Evolutionary conservation across 352 stramenopile species (phyloP).

Genomic region (Thalassiosira allenii): DNA sequence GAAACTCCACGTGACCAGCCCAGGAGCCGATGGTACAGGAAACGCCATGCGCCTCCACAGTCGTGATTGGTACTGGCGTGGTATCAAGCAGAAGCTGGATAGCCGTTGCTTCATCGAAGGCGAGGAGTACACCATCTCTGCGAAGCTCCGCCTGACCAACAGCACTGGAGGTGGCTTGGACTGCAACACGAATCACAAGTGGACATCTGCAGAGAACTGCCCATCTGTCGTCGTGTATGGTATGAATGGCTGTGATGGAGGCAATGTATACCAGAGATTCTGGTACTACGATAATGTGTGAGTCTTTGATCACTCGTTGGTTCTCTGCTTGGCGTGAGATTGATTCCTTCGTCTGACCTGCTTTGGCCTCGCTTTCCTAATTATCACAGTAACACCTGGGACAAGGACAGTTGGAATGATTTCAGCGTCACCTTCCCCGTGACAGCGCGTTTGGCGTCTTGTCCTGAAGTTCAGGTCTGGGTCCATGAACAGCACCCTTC

Average conservation of each 20-base stretch:
- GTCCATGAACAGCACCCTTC: too few relatives aligned
- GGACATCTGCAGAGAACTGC: constrained; percentile 24
- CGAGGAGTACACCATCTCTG: constrained; percentile 61
- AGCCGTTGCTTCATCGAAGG: constrained; percentile 49
- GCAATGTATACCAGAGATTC: constrained; percentile 53
- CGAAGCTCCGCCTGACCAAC: constrained; percentile 61
- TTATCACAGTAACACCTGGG: too few relatives aligned
- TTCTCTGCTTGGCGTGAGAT: too few relatives aligned
- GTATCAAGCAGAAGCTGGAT: constrained; percentile 53
- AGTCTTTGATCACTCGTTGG: too few relatives aligned
- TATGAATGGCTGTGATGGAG: constrained; percentile 21
- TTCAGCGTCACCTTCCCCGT: too few relatives aligned
- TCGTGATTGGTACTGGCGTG: constrained; percentile 46
- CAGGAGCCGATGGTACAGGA: constrained; percentile 31
- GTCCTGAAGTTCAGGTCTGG: too few relatives aligned
- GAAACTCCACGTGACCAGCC: constrained; percentile 39
- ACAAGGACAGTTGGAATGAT: too few relatives aligned
- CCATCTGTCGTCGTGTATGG: constrained; percentile 57
- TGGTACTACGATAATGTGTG: too few relatives aligned
- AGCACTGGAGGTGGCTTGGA: constrained; percentile 36
- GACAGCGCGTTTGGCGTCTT: too few relatives aligned
- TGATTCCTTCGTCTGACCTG: too few relatives aligned
- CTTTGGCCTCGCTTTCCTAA: too few relatives aligned
- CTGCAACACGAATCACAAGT: constrained; percentile 52
- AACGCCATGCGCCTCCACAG: constrained; percentile 53